A percentile compares a stretch with the other conserved stretches of the same genome.
phyloP scores from a whole-genome alignment of 2,329 filamentous ascomycete genomes.

The Lasiodiplodia sp. region DNA sequence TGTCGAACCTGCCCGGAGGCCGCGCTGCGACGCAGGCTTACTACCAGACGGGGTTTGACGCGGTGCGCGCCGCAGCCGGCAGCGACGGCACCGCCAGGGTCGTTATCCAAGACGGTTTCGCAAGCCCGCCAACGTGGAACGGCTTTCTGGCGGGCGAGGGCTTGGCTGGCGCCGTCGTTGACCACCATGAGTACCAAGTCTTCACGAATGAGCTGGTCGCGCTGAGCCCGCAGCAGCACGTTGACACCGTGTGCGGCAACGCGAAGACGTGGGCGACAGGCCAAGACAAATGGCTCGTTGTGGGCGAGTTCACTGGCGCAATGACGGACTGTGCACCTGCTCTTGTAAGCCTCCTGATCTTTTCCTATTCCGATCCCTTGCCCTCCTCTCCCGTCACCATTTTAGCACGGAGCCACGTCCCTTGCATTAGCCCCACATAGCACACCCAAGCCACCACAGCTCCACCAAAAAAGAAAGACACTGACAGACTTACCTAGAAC shows the following conservation, averaged over 20 bases:
- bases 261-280: conserved; percentile 54
- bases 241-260: conserved; percentile 63
- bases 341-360: conserved; percentile 37
- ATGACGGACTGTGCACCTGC: conserved; percentile 67
- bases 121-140: conserved; percentile 64
- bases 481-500: conserved; percentile 39
- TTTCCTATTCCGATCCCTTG: background rate
- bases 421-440: background rate
- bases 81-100: conserved; percentile 51
- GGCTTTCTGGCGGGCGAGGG: conserved; percentile 63
- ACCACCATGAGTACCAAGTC: conserved; percentile 74
- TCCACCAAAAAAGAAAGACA: background rate
- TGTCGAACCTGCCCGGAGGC: conserved; percentile 54
- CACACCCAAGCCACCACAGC: background rate
- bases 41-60: conserved; percentile 62
- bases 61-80: conserved; percentile 53
- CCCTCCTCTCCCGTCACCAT: background rate
- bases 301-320: conserved; percentile 73
- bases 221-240: conserved; percentile 60
- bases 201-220: conserved; percentile 63
- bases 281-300: conserved; percentile 69
- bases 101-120: conserved; percentile 66
- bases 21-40: conserved; percentile 59
- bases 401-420: background rate
- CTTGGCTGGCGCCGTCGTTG: conserved; percentile 64